These are phyloP conservation scores for Sextonia rubra DNA, from an alignment of 164 flowering plant species.

Conservation along the genomic window DNA sequence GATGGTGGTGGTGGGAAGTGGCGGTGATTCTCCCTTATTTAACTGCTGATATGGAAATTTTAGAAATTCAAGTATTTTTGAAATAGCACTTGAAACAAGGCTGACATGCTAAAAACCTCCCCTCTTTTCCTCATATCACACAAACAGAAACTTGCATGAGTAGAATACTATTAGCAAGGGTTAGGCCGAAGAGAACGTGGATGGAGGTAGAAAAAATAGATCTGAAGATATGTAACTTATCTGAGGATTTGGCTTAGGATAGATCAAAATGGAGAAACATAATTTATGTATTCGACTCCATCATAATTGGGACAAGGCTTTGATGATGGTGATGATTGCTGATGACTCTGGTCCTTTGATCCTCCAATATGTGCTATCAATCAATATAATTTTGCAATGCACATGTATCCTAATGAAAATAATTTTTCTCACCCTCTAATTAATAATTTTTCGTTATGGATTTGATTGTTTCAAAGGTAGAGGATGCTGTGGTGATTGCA, in stretches of 20 bases:
- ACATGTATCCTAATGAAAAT: not conserved
- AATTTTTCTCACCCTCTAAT: not conserved
- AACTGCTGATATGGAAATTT: not conserved
- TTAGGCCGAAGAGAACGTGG: too few species aligned
- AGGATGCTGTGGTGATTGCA: constrained; percentile 66
- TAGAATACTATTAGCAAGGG: too few species aligned
- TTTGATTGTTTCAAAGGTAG: constrained; percentile 38
- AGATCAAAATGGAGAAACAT: too few species aligned
- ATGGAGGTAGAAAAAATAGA: too few species aligned
- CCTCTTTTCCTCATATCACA: not conserved
- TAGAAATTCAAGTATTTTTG: not conserved
- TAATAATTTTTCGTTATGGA: constrained; percentile 1
- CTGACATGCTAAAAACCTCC: not conserved
- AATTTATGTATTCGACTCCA: too few species aligned
- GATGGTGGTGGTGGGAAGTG: too few species aligned
- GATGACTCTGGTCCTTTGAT: not conserved
- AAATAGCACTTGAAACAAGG: not conserved
- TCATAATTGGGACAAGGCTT: not conserved
- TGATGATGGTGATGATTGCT: not conserved
- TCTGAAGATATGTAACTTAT: too few species aligned
- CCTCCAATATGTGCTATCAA: not conserved
- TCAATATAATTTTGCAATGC: not conserved
- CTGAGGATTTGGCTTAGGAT: too few species aligned
- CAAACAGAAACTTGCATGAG: too few species aligned
- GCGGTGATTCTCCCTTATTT: not conserved